Base-by-base conservation (phyloP, 106 monocot genomes). In the Apostasia ramifera region DNA sequence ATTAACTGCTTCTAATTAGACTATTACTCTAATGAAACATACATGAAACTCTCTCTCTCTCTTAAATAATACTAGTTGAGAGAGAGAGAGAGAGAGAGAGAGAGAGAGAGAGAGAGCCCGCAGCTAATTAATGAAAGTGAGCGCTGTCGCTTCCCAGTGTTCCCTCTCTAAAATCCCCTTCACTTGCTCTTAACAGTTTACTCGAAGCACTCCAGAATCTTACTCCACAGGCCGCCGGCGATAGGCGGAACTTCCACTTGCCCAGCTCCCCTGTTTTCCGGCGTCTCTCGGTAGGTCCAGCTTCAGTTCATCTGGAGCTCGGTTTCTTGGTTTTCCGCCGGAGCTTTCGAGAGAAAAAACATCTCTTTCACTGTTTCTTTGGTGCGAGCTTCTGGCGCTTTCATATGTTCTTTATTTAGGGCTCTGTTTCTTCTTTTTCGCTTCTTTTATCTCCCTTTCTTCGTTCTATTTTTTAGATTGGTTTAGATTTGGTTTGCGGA, bases 231-330 rank as follows among this genome's bases (percentile, higher is more conserved):
- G 44, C 63, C 63, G 44, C 44, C 11, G 63, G 44, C 11, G 43
- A 62, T 44, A 10, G 44, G 13, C 62, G 10, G 44, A 41, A 44
- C 8, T 8, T 43, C 3, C 2, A 8, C 8, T 61, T 61, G 6
- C 40, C 60, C 9, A 60, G 5, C 4, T 63, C 45, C 63, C 6
- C 13, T 49, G 66, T 47, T 37, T 48, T 52, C 59, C 45, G 15
- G n/a, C 5, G 4, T 37, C 66, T 41, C 71, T 69, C 70, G 57
- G 54, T 37, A 75, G 26, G 26, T 26, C 26, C 26, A 26, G 26
- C 26, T 26, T 26, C 26, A 26, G 26, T 26, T 26, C 26, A 26
- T 26, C 26, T 26, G 26, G 26, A 26, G 26, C 26, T 26, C 0
- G 26, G 26, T 26, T 26, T 26, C 26, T 26, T 26, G 26, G 26